Percentiles rank a stretch among this genome's conserved stretches.
phyloP scores from a whole-genome alignment of 177 flowering plant species.

The Vitis hybrid region DNA sequence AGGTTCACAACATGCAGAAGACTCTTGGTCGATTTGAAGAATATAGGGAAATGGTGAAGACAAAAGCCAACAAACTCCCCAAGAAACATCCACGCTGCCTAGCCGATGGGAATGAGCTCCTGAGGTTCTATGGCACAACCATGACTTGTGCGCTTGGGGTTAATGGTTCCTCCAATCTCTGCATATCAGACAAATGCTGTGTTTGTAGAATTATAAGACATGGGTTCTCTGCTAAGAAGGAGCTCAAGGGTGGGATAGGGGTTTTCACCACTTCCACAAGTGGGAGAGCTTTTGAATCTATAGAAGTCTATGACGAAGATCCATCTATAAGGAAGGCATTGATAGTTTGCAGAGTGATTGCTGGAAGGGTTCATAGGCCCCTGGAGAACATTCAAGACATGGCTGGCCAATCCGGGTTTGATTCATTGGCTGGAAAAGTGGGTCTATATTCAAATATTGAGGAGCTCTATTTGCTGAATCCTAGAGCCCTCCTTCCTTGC shows the following conservation, averaged over 20 bases:
- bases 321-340: constrained; percentile 51
- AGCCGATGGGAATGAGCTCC: constrained; percentile 91
- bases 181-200: constrained; percentile 59
- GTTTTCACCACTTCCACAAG: constrained; percentile 90
- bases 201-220: constrained; percentile 71
- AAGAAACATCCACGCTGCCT: constrained; percentile 87
- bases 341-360: constrained; percentile 91
- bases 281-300: constrained; percentile 70
- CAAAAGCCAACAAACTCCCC: constrained; percentile 75
- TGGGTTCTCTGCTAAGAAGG: constrained; percentile 74
- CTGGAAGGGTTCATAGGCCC: constrained; percentile 88
- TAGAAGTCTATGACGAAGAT: constrained; percentile 38
- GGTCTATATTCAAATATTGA: constrained; percentile 71
- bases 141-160: constrained; percentile 72
- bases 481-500: constrained; percentile 88
- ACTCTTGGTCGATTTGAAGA: constrained; percentile 81
- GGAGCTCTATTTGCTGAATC: constrained; percentile 75
- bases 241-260: constrained; percentile 54
- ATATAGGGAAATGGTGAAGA: constrained; percentile 74
- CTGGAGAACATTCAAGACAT: constrained; percentile 73
- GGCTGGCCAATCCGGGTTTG: constrained; percentile 68
- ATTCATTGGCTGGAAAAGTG: constrained; percentile 89
- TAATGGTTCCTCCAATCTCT: constrained; percentile 65
- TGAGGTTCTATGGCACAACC: constrained; percentile 83
- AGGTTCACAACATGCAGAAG: constrained; percentile 85